Conservation (phyloP, 2,329 filamentous ascomycete species). For the Fonsecaea monophora region DNA sequence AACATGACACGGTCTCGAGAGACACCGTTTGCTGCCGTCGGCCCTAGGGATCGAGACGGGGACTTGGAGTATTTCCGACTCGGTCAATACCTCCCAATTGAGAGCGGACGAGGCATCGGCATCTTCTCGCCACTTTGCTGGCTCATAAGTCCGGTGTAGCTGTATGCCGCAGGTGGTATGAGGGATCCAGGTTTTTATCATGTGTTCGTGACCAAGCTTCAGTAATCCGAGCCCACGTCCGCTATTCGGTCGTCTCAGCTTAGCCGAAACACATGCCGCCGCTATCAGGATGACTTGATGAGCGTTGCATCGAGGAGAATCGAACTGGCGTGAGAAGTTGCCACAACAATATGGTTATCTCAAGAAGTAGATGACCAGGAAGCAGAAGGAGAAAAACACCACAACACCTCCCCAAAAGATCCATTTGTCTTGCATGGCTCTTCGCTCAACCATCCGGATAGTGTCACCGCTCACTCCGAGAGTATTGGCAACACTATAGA, state of each 20-base stretch:
- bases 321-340: background rate
- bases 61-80: background rate
- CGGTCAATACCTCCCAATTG: background rate
- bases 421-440: constrained; percentile 96
- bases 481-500: constrained; percentile 94
- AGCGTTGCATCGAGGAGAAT: background rate
- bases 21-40: background rate
- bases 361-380: constrained; percentile 85
- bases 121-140: background rate
- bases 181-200: background rate
- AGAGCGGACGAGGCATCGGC: background rate
- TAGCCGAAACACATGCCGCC: background rate
- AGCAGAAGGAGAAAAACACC: constrained; percentile 90
- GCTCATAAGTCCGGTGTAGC: background rate
- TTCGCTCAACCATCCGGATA: constrained; percentile 92
- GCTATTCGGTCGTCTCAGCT: background rate
- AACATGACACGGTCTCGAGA: background rate
- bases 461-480: constrained; percentile 93
- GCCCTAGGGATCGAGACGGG: background rate
- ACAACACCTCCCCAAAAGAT: constrained; percentile 90
- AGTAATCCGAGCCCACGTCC: background rate
- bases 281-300: background rate
- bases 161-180: background rate
- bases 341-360: constrained; percentile 57
- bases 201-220: background rate